Evolutionary conservation across 805 yeast species (phyloP), one percentile per base, ranked within the genome.

Genomic region (Spathaspora gorwiae): DNA sequence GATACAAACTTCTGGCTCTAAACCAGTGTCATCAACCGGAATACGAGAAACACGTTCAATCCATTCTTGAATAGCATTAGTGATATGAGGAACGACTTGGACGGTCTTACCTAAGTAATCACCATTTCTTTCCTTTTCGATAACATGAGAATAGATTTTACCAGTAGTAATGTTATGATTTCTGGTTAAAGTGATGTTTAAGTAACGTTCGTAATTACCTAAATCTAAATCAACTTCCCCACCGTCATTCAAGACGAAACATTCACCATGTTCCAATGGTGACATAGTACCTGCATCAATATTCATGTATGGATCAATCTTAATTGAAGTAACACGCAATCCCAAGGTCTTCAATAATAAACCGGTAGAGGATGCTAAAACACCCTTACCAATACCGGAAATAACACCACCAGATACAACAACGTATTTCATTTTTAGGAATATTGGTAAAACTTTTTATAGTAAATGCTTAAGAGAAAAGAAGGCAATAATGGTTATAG

Each of bases 251-350:
- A 94, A 77, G 43, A 94, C 98, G 65, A 94, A 94, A 65, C 96
- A 96, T 70, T 94, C 99, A 57, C 99, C 99, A 64, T 94, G 99
- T 69, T 94, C 99, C 62, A 94, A 75, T 19, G 99, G 99, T 36
- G 97, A 88, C 99, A 94, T 94, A 38, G 99, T 94, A 59, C 99
- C 99, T 35, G 99, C 99, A 73, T 94, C 99, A 56, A 94, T 89
- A 72, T 94, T 94, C 95, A 94, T 87, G 71, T 94, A 94, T 35
- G 99, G 99, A 73, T 94, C 99, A 60, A 94, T 94, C 69, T 94
- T 94, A 73, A 94, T 92, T 12, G 98, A 90, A 4, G 99, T 92
- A 51, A 92, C 98, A 63, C 95, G 84, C 60, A 87, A 78, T 49
- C 99, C 99, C 47, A 88, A 72, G 35, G 99, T 90, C 68, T 94